Base-by-base conservation (phyloP, 768 basidiomycete species). In the Termitomyces sp. region DNA sequence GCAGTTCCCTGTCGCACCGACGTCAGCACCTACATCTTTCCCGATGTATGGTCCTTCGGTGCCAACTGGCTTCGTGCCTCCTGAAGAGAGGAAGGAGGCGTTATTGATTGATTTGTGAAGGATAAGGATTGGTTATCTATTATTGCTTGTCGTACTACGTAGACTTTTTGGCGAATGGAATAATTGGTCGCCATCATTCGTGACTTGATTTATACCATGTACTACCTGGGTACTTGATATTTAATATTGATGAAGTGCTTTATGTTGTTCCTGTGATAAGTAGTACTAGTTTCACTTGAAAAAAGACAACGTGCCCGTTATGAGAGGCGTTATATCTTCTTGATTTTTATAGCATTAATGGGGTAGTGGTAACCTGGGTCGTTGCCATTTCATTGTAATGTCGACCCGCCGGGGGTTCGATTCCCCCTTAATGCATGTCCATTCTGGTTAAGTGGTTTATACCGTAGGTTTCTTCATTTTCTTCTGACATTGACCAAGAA, bases 401-500 rank as follows among this genome's bases (percentile, higher is more conserved):
- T 83, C 85, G 86, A 87, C 84, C 86, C 86, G 86, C 86, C 86
- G 86, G 84, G 85, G 84, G 86, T 88, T 88, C 85, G 84, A 88
- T 88, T 87, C 86, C 85, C 86, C 59, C 84, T 87, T 87, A 85
- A 87, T 87, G 85, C 86, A 86, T 45, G n/a, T n/a, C n/a, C n/a
- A n/a, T n/a, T n/a, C n/a, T n/a, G n/a, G n/a, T n/a, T n/a, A n/a
- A n/a, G n/a, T n/a, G n/a, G n/a, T n/a, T n/a, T n/a, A n/a, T n/a
- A n/a, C n/a, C n/a, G n/a, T n/a, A n/a, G n/a, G n/a, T n/a, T n/a
- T n/a, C n/a, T n/a, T n/a, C n/a, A n/a, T n/a, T n/a, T n/a, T n/a
- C n/a, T n/a, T n/a, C n/a, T n/a, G n/a, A n/a, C n/a, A n/a, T n/a
- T n/a, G n/a, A n/a, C n/a, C n/a, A n/a, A n/a, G n/a, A n/a, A n/a